phyloP scores from a whole-genome alignment of 345 rosid species.

The Viola odorata region DNA sequence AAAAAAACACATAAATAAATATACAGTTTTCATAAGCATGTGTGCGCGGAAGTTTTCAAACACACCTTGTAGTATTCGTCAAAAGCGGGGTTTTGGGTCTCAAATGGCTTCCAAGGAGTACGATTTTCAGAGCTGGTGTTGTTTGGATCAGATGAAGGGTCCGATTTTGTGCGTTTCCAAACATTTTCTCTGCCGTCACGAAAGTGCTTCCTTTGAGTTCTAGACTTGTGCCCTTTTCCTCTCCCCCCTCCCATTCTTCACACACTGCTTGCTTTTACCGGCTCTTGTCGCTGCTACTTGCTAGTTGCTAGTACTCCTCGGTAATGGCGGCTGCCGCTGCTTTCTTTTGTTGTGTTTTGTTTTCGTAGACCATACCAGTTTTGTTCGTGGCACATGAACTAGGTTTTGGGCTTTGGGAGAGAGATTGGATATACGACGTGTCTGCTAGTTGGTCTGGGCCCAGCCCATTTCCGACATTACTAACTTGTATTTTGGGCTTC shows the following conservation, averaged over 20 bases:
- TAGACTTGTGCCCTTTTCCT: slow-evolving; percentile 55
- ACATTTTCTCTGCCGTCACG: slow-evolving; percentile 66
- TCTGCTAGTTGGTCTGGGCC: too few relatives aligned
- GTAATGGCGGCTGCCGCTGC: too few relatives aligned
- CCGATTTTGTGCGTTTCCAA: slow-evolving; percentile 55
- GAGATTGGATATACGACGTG: too few relatives aligned
- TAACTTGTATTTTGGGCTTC: too few relatives aligned
- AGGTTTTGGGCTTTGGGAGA: too few relatives aligned
- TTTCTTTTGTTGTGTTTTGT: too few relatives aligned
- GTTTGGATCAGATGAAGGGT: slow-evolving; percentile 27
- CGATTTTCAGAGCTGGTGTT: slow-evolving; percentile 16
- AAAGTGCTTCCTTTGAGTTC: slow-evolving; percentile 58
- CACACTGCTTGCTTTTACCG: neutral
- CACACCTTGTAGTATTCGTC: slow-evolving; percentile 83
- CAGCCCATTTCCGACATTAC: too few relatives aligned
- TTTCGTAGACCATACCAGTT: too few relatives aligned
- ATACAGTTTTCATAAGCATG: too few relatives aligned
- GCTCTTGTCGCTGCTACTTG: neutral
- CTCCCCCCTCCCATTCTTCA: slow-evolving; percentile 35
- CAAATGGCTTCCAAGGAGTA: slow-evolving; percentile 51
- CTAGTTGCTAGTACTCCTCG: neutral
- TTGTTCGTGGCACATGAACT: too few relatives aligned
- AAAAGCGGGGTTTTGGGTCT: slow-evolving; percentile 60
- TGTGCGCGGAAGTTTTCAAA: too few relatives aligned
- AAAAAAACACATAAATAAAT: too few relatives aligned